Base-by-base conservation (phyloP, 352 stramenopile species). In the Blastocystis sp. region DNA sequence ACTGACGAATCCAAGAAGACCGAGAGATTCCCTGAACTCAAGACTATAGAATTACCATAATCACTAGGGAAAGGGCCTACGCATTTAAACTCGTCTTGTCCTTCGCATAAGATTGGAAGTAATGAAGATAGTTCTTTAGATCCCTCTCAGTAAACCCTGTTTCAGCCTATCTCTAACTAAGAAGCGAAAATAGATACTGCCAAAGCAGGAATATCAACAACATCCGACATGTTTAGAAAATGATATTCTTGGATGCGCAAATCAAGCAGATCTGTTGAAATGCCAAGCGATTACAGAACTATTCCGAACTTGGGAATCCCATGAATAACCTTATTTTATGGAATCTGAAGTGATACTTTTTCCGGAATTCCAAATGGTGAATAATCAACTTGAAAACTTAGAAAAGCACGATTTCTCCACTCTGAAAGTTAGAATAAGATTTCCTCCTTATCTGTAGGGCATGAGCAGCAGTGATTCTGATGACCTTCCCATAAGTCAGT, bases 391-490 rank as follows among this genome's bases (percentile, higher is more conserved):
- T 48, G 40, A 48, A 48, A 48, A 48, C 40, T 9, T 9, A 48
- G 9, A 48, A 48, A 9, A 48, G 40, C 40, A 48, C 40, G 40
- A 48, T 48, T 48, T 9, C 40, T 48, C 40, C 40, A 9, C 9
- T 48, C 9, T 2, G 9, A 48, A 2, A 48, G 40, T 48, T 48
- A 48, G 40, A 9, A 9, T 48, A 48, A 2, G 40, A 48, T 9
- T 48, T 48, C 9, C 2, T 48, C 9, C 40, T 48, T 48, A 48
- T 48, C 40, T 48, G 3, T 48, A 48, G 30, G 5, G 4, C 1
- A 84, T 84, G 73, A 84, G 73, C n/a, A 56, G 59, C 30, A 84
- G 73, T 48, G 73, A 84, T 48, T 84, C 73, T 15, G 73, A 84
- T 27, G 68, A 84, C 33, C 51, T 84, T 3, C 73, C 73, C 37